A percentile compares a stretch with the other conserved stretches of the same genome.
Evolutionary conservation across 1,284 basidiomycete species (phyloP).

Genomic region (Microbotryum saponariae): DNA sequence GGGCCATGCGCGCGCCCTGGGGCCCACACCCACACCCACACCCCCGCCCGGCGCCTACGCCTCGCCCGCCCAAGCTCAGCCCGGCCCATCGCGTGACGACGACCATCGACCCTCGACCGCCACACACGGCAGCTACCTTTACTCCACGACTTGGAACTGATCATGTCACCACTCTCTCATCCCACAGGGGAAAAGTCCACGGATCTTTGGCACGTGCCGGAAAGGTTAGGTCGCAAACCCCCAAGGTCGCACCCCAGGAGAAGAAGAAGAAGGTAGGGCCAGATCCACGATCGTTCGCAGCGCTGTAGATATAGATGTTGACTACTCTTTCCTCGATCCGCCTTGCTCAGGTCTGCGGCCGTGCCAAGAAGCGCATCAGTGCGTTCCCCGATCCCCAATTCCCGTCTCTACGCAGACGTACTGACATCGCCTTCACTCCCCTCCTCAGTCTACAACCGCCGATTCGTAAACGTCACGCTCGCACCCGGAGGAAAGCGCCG

Average conservation of each 20-base stretch:
- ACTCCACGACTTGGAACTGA: too few relatives aligned
- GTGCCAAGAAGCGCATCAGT: conserved; percentile 19
- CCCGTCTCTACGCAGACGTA: conserved; percentile 15
- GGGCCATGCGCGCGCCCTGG: too few relatives aligned
- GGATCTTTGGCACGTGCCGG: conserved; percentile 94
- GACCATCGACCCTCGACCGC: too few relatives aligned
- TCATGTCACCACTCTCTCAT: background rate
- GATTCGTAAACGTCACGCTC: conserved; percentile 6
- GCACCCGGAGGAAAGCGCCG: background rate
- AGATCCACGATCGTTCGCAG: background rate
- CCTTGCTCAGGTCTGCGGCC: conserved; percentile 9
- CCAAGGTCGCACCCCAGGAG: conserved; percentile 51
- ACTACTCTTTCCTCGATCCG: background rate
- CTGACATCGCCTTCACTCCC: background rate
- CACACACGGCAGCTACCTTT: too few relatives aligned
- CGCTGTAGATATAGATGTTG: too few relatives aligned
- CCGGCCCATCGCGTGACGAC: too few relatives aligned
- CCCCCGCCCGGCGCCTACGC: too few relatives aligned
- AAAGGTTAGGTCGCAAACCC: conserved; percentile 96
- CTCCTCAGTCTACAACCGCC: conserved; percentile 2
- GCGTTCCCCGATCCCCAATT: background rate
- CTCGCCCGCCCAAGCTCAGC: too few relatives aligned
- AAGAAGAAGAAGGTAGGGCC: conserved; percentile 22
- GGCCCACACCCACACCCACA: too few relatives aligned
- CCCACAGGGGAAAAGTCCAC: conserved; percentile 64